Evolutionary conservation across 305 asterid genomes (phyloP), one percentile per base, ranked within the genome.

Genomic region (Fraxinus paxiana): DNA sequence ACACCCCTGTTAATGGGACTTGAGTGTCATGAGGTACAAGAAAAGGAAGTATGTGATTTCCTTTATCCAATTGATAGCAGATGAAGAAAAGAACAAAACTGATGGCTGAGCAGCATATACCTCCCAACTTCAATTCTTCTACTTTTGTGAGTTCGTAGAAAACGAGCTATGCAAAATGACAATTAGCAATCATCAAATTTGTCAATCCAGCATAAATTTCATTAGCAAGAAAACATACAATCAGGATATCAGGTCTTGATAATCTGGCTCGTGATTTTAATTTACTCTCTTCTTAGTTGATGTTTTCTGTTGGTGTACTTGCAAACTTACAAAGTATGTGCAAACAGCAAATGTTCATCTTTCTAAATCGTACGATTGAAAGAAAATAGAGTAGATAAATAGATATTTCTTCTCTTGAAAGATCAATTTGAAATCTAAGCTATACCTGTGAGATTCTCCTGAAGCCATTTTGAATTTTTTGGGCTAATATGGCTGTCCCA

Each of bases 401-500:
- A 54, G 65, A 17, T 1, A 54, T 54, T 54, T 17, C 65, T 54
- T n/a, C 61, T n/a, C 61, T 13, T 51, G 22, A 51, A 51, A 51
- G 2, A 51, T 51, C 61, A 51, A 51, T 51, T n/a, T 51, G 61
- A 51, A 51, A 51, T 51, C 22, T 51, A 17, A 54, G 65, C 10
- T 82, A 63, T 90, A 94, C 98, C 98, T 88, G 97, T 93, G 87
- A 96, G 99, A 89, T 96, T 96, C 80, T 96, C 97, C 90, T 93
- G 92, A 78, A 96, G 98, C 99, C 98, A 96, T 87, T 92, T 96
- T 35, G 99, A 96, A 82, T 96, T 96, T 78, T 94, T 96, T 88
- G 98, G 98, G 88, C 99, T 96, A 81, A 94, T 93, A 80, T 96
- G 99, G 83, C 99, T 96, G 83, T 96, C 96, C 99, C 98, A 96